Base-by-base conservation (phyloP, 2,329 filamentous ascomycete species). In the Fusarium redolens region DNA sequence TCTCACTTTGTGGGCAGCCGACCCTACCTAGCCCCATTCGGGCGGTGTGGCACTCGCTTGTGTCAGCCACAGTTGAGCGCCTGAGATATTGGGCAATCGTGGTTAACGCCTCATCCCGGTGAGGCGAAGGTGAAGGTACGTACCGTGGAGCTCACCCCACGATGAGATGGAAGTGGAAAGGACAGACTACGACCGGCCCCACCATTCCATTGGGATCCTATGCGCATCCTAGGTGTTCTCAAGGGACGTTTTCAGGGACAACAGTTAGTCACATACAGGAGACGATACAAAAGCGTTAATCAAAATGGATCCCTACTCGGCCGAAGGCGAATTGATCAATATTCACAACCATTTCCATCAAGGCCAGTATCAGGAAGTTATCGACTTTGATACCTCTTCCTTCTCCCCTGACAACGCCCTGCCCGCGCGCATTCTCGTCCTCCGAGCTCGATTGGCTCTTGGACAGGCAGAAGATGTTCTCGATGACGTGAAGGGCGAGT, bases 281-380 rank as follows among this genome's bases (percentile, higher is more conserved):
- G 44, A 66, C 69, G 51, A 50, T 64, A 56, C 60, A 43, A 38
- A 43, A 72, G 68, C 70, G 65, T 76, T 70, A 75, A 75, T 72
- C 78, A 80, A 82, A 74, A 92, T 92, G 91, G 91, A 92, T 81
- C 90, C 90, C 74, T 93, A 91, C 82, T 92, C 90, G 52, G 87
- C 90, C 73, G 91, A 92, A 83, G 90, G 90, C 83, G 91, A 93
- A 85, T 84, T 93, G 77, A 88, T 92, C 81, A 92, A 91, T 83
- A 88, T 92, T 73, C 90, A 92, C 85, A 92, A 89, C 83, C 83
- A 90, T 83, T 92, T 92, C 84, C 88, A 92, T 82, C 90, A 92
- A 82, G 95, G 93, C 80, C 95, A 97, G 86, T 97, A 94, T 87
- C 89, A 93, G 79, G 88, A 92, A 79, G 95, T 97, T 72, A 83